Percentiles rank a stretch among this genome's conserved stretches.
These are phyloP conservation scores for Cronartium ribicola DNA, from an alignment of 1,284 basidiomycete species.

Conservation along the genomic window DNA sequence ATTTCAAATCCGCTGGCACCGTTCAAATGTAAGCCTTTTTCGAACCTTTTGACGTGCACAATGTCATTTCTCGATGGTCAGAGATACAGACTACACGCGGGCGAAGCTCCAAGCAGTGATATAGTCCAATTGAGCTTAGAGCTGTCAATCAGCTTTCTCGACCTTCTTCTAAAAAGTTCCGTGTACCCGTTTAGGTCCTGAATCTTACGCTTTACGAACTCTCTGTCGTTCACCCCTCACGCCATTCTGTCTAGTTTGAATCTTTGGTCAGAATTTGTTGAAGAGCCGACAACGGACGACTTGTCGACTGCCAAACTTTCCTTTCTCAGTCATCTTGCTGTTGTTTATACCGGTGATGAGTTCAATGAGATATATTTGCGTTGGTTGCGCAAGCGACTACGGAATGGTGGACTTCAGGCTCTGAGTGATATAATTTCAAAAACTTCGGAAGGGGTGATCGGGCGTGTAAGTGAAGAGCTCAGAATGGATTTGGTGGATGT, in stretches of 20 bases:
- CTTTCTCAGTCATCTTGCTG: slow-evolving; percentile 14
- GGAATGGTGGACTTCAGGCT: slow-evolving; percentile 24
- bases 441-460: slow-evolving; percentile 17
- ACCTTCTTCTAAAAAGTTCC: background rate
- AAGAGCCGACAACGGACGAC: slow-evolving; percentile 14
- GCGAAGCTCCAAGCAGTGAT: background rate
- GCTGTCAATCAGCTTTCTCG: background rate
- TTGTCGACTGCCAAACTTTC: slow-evolving; percentile 15
- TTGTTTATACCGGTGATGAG: slow-evolving; percentile 13
- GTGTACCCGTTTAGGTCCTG: background rate
- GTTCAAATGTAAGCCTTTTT: background rate
- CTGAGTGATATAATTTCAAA: slow-evolving; percentile 12
- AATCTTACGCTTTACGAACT: background rate
- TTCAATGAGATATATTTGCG: slow-evolving; percentile 14
- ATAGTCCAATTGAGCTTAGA: background rate
- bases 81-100: too few relatives aligned
- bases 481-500: slow-evolving; percentile 3
- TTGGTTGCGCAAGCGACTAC: slow-evolving; percentile 21
- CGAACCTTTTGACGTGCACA: too few relatives aligned
- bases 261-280: slow-evolving; percentile 7
- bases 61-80: too few relatives aligned
- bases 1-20: background rate
- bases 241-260: slow-evolving; percentile 6
- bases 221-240: background rate
- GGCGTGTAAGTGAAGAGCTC: background rate